Conservation (phyloP, 768 basidiomycete genomes). For the Amanita pseudoporphyria region DNA sequence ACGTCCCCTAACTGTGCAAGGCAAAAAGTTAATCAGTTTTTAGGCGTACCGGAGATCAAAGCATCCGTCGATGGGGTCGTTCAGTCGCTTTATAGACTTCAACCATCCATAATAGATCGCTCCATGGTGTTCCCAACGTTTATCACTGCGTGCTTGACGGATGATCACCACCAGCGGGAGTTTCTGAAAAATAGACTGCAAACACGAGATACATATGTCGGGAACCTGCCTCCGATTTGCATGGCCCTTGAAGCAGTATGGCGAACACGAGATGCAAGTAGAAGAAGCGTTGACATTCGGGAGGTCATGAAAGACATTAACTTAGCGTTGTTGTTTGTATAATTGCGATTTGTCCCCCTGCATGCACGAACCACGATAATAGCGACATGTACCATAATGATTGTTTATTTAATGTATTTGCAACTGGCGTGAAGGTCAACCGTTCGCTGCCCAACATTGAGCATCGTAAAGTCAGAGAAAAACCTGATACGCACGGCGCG, state of each 20-base stretch:
- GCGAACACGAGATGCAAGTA: constrained; percentile 53
- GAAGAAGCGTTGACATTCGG: constrained; percentile 48
- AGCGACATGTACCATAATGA: not conserved
- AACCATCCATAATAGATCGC: constrained; percentile 53
- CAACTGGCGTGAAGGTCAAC: not conserved
- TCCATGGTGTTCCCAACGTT: constrained; percentile 65
- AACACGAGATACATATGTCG: constrained; percentile 44
- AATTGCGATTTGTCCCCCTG: not conserved
- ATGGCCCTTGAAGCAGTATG: constrained; percentile 61
- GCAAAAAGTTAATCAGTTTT: not conserved
- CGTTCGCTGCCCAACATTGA: not conserved
- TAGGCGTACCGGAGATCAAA: constrained; percentile 66
- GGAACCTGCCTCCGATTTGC: constrained; percentile 48
- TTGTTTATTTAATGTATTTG: not conserved
- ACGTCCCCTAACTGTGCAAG: not conserved
- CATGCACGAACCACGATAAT: constrained; percentile 1
- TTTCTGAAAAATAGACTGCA: constrained; percentile 50
- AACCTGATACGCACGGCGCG: not conserved
- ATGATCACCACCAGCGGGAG: constrained; percentile 48
- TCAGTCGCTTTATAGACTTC: constrained; percentile 42
- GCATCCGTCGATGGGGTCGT: constrained; percentile 46
- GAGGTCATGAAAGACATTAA: constrained; percentile 41
- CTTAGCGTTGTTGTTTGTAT: not conserved
- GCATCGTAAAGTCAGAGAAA: not conserved
- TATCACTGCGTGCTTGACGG: constrained; percentile 65